Conservation (phyloP, 495 filamentous ascomycete genomes). For the Trichoderma virens region DNA sequence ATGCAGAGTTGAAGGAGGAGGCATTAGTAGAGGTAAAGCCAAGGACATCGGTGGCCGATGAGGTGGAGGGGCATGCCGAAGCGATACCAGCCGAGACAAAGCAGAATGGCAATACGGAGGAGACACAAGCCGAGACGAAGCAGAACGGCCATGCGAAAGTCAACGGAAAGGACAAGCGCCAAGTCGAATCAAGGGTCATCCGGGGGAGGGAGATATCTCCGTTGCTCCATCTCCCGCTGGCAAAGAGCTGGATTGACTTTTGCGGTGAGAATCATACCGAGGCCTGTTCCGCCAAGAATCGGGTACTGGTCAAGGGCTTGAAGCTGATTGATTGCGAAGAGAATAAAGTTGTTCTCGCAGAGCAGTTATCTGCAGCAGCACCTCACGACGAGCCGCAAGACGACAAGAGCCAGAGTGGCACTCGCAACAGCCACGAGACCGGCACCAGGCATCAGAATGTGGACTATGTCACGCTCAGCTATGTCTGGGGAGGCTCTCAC, state of each 20-base stretch:
- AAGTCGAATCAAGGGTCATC: neutral
- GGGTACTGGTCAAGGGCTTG: neutral
- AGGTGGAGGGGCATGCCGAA: too few species aligned
- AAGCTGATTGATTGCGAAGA: conserved; percentile 8
- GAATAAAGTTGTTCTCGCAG: neutral
- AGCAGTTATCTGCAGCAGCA: neutral
- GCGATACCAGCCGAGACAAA: too few species aligned
- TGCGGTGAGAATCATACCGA: conserved; percentile 4
- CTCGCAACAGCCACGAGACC: neutral
- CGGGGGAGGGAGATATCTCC: neutral
- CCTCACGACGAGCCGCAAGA: neutral
- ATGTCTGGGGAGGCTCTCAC: conserved; percentile 10
- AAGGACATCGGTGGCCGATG: neutral
- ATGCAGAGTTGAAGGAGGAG: neutral
- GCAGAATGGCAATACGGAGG: too few species aligned
- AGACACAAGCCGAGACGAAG: neutral
- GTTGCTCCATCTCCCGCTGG: neutral
- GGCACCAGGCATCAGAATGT: neutral
- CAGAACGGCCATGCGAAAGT: neutral
- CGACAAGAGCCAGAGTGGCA: neutral
- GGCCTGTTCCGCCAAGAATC: neutral
- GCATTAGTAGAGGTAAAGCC: neutral
- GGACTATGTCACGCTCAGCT: conserved; percentile 17
- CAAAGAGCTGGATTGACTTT: conserved; percentile 4
- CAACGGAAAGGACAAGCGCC: neutral